These are phyloP conservation scores for Diospyros kaki DNA, from an alignment of 148 eudicot genomes.

Conservation along the genomic window DNA sequence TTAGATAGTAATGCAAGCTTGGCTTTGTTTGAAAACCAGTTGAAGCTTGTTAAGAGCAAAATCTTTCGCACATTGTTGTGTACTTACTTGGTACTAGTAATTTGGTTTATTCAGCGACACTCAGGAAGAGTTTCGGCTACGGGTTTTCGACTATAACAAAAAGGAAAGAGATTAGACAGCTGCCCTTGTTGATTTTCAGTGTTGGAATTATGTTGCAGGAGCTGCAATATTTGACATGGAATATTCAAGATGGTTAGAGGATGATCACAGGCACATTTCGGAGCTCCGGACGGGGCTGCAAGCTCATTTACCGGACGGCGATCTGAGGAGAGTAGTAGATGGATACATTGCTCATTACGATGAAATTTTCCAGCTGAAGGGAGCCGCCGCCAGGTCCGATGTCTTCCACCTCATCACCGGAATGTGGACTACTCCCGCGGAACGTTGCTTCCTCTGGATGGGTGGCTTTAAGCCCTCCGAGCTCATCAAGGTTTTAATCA, in stretches of 20 bases:
- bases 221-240: slow-evolving; percentile 89
- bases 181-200: not conserved
- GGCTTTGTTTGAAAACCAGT: too few species aligned
- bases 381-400: slow-evolving; percentile 74
- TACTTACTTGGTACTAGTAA: too few species aligned
- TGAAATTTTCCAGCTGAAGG: slow-evolving; percentile 71
- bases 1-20: too few species aligned
- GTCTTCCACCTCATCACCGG: slow-evolving; percentile 88
- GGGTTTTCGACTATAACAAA: too few species aligned
- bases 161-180: not conserved
- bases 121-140: too few species aligned
- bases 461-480: slow-evolving; percentile 98
- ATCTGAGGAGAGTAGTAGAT: slow-evolving; percentile 68
- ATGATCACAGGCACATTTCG: slow-evolving; percentile 66
- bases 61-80: too few species aligned
- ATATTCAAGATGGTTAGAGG: slow-evolving; percentile 80
- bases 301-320: slow-evolving; percentile 77
- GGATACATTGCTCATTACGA: slow-evolving; percentile 80
- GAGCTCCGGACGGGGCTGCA: slow-evolving; percentile 82
- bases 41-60: too few species aligned
- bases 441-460: slow-evolving; percentile 99
- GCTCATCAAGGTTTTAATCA: slow-evolving; percentile 71
- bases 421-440: slow-evolving; percentile 92
- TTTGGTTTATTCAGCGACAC: too few species aligned
- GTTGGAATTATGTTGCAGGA: slow-evolving; percentile 30